Conservation (phyloP, 164 flowering plant species). For the Dillenia suffruticosa region DNA sequence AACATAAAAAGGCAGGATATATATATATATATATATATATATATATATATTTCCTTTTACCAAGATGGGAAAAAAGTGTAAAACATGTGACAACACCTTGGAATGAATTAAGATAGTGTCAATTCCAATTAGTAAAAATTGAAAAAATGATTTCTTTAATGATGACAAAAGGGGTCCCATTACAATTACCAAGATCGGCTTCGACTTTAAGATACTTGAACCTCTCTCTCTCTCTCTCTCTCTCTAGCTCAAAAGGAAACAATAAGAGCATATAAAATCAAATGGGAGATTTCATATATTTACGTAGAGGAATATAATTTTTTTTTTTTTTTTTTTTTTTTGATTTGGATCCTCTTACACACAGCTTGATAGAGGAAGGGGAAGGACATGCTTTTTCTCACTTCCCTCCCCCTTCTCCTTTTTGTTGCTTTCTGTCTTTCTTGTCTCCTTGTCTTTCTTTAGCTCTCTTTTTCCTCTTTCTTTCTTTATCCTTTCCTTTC, state of each 20-base stretch:
- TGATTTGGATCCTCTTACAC: constrained; percentile 36
- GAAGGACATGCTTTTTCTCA: constrained; percentile 33
- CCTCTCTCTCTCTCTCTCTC: constrained; percentile 16
- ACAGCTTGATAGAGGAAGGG: constrained; percentile 17
- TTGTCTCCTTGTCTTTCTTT: constrained; percentile 61
- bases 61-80: constrained; percentile 20
- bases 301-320: constrained; percentile 48
- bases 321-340: neutral
- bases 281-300: constrained; percentile 50
- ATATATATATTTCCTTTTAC: constrained; percentile 1
- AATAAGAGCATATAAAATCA: constrained; percentile 23
- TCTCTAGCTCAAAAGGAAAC: constrained; percentile 13
- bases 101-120: constrained; percentile 18
- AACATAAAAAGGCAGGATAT: no score
- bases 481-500: constrained; percentile 7
- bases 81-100: constrained; percentile 27
- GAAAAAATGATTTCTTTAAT: constrained; percentile 10
- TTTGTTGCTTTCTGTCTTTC: constrained; percentile 61
- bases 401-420: constrained; percentile 8
- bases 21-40: no score
- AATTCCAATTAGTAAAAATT: constrained; percentile 10
- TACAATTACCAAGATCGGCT: constrained; percentile 46
- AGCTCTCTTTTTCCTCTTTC: constrained; percentile 23
- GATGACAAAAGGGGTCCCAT: constrained; percentile 23
- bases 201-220: constrained; percentile 26